Evolutionary conservation across 2,329 filamentous ascomycete genomes (phyloP).

Genomic region (Colletotrichum gloeosporioides): DNA sequence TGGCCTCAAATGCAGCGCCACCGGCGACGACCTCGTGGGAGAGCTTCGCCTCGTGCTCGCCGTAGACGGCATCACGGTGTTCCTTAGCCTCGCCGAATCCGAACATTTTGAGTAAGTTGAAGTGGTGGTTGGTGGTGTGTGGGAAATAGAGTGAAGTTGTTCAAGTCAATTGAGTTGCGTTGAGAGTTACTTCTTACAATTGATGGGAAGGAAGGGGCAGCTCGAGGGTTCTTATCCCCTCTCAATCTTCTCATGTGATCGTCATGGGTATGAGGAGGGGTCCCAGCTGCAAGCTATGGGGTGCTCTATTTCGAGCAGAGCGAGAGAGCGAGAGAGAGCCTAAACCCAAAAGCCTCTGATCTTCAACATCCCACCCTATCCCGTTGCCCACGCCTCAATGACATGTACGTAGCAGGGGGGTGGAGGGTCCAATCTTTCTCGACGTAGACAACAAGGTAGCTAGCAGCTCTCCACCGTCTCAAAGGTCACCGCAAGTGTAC

Average conservation of each 20-base stretch:
- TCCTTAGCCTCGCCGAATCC: conserved; percentile 24
- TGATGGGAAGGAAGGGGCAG: neutral
- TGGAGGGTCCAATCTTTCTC: neutral
- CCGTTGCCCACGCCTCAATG: neutral
- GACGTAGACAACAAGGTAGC: neutral
- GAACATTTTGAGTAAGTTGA: conserved; percentile 10
- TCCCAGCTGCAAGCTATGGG: neutral
- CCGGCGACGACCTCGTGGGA: conserved; percentile 76
- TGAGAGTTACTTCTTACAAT: too few relatives aligned
- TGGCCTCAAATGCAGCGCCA: conserved; percentile 78
- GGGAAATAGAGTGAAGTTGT: neutral
- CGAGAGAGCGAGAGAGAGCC: neutral
- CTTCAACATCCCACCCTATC: neutral
- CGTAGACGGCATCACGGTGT: conserved; percentile 26
- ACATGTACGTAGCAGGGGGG: neutral
- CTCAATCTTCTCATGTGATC: conserved; percentile 12
- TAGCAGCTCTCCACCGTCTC: neutral
- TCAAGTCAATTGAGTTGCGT: neutral
- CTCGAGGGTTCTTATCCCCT: conserved; percentile 8
- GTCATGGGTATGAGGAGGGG: neutral
- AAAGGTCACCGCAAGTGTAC: neutral
- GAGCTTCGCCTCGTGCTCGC: conserved; percentile 34
- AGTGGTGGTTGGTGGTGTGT: neutral
- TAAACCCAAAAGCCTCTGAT: neutral
- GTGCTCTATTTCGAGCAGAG: neutral